Base-by-base conservation (phyloP, 352 stramenopile species). In the Detonula confervacea region DNA sequence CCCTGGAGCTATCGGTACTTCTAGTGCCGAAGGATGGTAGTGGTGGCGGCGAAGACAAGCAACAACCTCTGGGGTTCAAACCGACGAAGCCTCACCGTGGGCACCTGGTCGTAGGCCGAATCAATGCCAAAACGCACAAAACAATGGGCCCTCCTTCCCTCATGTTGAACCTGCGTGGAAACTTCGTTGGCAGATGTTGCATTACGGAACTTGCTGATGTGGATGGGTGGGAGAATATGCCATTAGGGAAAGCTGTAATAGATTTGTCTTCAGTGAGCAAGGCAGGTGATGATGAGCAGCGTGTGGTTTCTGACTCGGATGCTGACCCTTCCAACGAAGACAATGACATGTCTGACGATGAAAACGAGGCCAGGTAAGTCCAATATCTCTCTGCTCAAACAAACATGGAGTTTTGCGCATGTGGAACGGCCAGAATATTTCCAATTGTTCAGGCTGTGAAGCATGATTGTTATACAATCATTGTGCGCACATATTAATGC, bases 181-280 rank as follows among this genome's bases (percentile, higher is more conserved):
- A 81, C 12, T 86, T 83, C 73, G 37, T 86, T 29, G 90, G 81
- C 46, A 71, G 90, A 24, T 92, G 87, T 65, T 91, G 86, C 57
- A 91, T 95, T 61, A 92, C 87, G 16, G 88, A 95, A 49, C 70
- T 94, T 8, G 65, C 80, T 24, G 88, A 94, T 71, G 49, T 80
- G 46, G 85, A 91, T 75, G 84, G 92, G 39, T 95, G 90, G 90
- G 75, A 79, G n/a, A 95, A 95, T 65, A 92, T 95, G 87, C 90
- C 90, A 9, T 70, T 95, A 20, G 88, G 88, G 20, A 85, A 84
- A 44, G 37, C 54, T 51, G 8, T n/a, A 12, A 42, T 12, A 12
- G 35, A 20, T 9, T 6, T 49, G 18, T 16, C 11, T 49, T 16
- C 24, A 59, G 14, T 70, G 24, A 61, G 39, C 49, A 64, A 55